phyloP scores from a whole-genome alignment of 768 basidiomycete genomes.

The Termitomyces sp. region DNA sequence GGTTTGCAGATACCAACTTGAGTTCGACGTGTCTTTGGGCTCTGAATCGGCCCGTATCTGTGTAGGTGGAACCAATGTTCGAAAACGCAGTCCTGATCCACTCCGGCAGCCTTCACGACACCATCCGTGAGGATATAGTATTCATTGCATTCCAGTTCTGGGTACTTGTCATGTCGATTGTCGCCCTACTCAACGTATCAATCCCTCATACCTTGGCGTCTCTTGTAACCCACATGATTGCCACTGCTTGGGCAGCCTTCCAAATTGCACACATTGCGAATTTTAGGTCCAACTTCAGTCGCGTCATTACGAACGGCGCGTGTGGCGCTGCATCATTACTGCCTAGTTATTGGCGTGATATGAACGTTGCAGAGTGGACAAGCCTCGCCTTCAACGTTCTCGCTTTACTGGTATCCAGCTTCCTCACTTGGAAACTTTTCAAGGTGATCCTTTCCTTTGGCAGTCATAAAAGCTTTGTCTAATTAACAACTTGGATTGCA shows the following conservation, averaged over 20 bases:
- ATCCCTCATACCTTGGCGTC: conserved; percentile 78
- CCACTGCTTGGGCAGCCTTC: conserved; percentile 68
- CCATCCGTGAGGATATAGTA: conserved; percentile 72
- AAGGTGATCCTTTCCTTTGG: conserved; percentile 40
- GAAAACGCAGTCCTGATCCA: background rate
- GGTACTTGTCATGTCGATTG: conserved; percentile 74
- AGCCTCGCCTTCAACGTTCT: conserved; percentile 58
- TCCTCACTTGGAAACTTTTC: conserved; percentile 70
- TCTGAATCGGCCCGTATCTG: conserved; percentile 65
- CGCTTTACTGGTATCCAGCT: conserved; percentile 53
- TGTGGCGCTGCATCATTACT: conserved; percentile 49
- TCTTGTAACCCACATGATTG: conserved; percentile 66
- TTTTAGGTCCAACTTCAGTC: conserved; percentile 53
- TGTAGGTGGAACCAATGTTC: conserved; percentile 38
- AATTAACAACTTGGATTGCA: conserved; percentile 17
- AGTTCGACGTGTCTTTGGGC: conserved; percentile 48
- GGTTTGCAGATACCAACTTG: conserved; percentile 30
- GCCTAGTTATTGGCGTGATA: conserved; percentile 58
- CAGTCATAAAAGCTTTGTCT: background rate
- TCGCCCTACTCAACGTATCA: conserved; percentile 70
- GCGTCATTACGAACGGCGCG: conserved; percentile 58
- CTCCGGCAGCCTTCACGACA: conserved; percentile 52
- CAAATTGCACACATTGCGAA: conserved; percentile 56
- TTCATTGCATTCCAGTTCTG: conserved; percentile 79
- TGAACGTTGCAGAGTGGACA: conserved; percentile 57